Percentiles rank a stretch among this genome's conserved stretches.
Conservation (phyloP, 2,329 filamentous ascomycete species). For the Sclerotinia subarctica region DNA sequence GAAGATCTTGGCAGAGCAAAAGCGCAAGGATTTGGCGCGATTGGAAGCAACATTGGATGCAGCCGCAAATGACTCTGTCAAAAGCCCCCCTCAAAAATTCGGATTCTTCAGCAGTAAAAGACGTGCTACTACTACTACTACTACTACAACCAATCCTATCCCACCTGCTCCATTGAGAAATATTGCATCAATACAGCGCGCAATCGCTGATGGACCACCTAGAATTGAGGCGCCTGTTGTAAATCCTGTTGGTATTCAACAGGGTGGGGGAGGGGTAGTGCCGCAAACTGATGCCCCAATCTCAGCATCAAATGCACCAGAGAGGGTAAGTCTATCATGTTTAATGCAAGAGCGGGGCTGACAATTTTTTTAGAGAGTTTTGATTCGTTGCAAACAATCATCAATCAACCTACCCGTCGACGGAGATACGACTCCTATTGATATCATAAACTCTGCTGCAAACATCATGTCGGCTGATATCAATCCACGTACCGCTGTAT, state of each 20-base stretch:
- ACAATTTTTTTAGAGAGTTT: conserved; percentile 54
- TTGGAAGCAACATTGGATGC: conserved; percentile 37
- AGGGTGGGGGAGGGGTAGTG: conserved; percentile 39
- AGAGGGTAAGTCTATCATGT: conserved; percentile 58
- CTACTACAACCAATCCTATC: conserved; percentile 23
- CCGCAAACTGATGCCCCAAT: conserved; percentile 70
- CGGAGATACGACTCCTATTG: conserved; percentile 68
- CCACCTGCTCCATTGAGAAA: not conserved
- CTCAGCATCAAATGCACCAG: conserved; percentile 76
- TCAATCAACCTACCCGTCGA: conserved; percentile 70
- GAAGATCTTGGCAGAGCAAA: conserved; percentile 35
- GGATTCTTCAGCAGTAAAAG: conserved; percentile 36
- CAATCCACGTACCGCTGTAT: conserved; percentile 61
- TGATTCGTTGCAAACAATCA: conserved; percentile 68
- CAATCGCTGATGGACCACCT: conserved; percentile 22
- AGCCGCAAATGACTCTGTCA: conserved; percentile 26
- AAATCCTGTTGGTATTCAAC: conserved; percentile 27
- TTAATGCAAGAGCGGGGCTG: conserved; percentile 31
- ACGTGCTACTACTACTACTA: conserved; percentile 24
- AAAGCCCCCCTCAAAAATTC: conserved; percentile 30
- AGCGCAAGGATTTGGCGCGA: conserved; percentile 38
- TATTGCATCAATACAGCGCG: conserved; percentile 7
- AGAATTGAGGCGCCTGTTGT: conserved; percentile 21
- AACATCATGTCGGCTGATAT: conserved; percentile 62
- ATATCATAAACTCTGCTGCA: conserved; percentile 68